phyloP scores from a whole-genome alignment of 352 stramenopile genomes.

The Thalassiosira pacifica region DNA sequence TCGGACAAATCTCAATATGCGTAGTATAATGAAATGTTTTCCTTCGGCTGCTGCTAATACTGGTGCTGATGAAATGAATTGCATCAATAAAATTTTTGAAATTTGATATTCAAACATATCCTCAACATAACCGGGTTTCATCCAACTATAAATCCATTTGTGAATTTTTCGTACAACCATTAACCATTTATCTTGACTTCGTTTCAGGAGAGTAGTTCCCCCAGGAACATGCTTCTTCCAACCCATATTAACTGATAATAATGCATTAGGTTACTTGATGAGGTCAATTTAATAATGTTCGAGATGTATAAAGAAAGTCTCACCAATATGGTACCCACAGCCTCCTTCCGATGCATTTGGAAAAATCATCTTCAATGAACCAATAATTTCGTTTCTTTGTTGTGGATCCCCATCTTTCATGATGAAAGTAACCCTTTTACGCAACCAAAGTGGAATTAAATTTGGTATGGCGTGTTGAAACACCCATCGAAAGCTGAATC shows the following conservation, averaged over 20 bases:
- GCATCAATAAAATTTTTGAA: slow-evolving; percentile 20
- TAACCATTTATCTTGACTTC: slow-evolving; percentile 8
- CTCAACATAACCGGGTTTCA: slow-evolving; percentile 33
- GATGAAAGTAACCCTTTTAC: slow-evolving; percentile 33
- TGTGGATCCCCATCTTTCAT: slow-evolving; percentile 63
- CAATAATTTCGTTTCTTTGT: slow-evolving; percentile 51
- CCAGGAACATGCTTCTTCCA: slow-evolving; percentile 34
- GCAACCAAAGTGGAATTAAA: slow-evolving; percentile 19
- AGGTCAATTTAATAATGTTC: too few relatives aligned
- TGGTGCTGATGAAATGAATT: slow-evolving; percentile 9
- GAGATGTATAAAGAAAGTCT: background rate
- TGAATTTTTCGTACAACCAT: slow-evolving; percentile 34
- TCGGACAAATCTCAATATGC: slow-evolving; percentile 24
- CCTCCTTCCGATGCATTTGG: slow-evolving; percentile 31
- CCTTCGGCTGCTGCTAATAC: slow-evolving; percentile 9
- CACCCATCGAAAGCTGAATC: slow-evolving; percentile 44
- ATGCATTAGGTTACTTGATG: too few relatives aligned
- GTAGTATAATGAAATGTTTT: slow-evolving; percentile 2
- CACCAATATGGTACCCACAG: slow-evolving; percentile 46
- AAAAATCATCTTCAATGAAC: slow-evolving; percentile 29
- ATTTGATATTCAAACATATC: slow-evolving; percentile 27
- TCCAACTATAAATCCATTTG: slow-evolving; percentile 36
- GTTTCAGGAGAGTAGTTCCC: background rate
- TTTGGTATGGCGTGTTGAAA: slow-evolving; percentile 41
- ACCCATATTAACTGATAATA: slow-evolving; percentile 24